phyloP scores from a whole-genome alignment of 768 basidiomycete species.

The Lanmaoa rubissima region DNA sequence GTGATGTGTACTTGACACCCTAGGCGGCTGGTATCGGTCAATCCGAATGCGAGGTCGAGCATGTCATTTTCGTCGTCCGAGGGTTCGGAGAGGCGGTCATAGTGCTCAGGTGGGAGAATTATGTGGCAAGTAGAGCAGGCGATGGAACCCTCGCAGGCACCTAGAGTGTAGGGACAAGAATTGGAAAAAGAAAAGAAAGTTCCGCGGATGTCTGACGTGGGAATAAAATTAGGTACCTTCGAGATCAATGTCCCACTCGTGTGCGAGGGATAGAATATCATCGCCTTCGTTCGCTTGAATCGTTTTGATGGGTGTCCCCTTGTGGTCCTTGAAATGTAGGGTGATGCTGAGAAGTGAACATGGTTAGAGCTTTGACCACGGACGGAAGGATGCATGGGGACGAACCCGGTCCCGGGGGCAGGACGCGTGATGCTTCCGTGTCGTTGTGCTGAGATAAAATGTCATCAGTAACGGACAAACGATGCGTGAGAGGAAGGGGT shows the following conservation, averaged over 20 bases:
- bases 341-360: slow-evolving; percentile 57
- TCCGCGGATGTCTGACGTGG: neutral
- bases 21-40: no score
- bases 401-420: slow-evolving; percentile 66
- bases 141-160: slow-evolving; percentile 94
- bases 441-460: slow-evolving; percentile 9
- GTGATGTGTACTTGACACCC: no score
- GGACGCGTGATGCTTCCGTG: slow-evolving; percentile 64
- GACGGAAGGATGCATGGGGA: neutral
- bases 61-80: no score
- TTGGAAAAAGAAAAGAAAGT: neutral
- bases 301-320: slow-evolving; percentile 79
- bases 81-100: no score
- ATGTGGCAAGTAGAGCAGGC: slow-evolving; percentile 99
- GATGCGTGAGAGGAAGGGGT: neutral
- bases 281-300: slow-evolving; percentile 94
- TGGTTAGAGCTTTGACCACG: neutral
- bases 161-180: slow-evolving; percentile 38
- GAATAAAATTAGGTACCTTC: slow-evolving; percentile 60
- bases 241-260: slow-evolving; percentile 93
- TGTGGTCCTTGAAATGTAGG: slow-evolving; percentile 86
- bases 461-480: neutral
- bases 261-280: slow-evolving; percentile 85
- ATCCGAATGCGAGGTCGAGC: no score
- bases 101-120: slow-evolving; percentile 40